Conservation (phyloP, 768 basidiomycete genomes). For the Leccinum disarticulatum region DNA sequence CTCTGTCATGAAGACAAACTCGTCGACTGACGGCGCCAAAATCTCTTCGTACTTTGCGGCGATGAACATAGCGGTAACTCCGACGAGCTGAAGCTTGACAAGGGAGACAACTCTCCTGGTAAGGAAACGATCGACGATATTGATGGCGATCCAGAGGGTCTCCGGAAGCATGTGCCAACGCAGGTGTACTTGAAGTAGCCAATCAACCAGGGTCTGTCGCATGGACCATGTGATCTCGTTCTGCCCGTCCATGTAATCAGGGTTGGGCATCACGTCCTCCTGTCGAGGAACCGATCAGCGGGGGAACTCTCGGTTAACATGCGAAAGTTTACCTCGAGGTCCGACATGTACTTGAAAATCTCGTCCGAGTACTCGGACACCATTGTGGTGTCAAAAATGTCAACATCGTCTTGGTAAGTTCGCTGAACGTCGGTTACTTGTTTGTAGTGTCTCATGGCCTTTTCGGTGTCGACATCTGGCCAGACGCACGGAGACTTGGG, state of each 20-base stretch:
- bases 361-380: constrained; percentile 99
- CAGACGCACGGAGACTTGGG: constrained; percentile 55
- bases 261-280: constrained; percentile 87
- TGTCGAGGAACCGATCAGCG: constrained; percentile 34
- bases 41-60: constrained; percentile 99
- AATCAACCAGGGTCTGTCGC: constrained; percentile 96
- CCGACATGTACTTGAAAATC: constrained; percentile 94
- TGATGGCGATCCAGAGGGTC: constrained; percentile 98
- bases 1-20: constrained; percentile 98
- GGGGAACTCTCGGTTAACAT: constrained; percentile 4
- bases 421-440: constrained; percentile 66
- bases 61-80: constrained; percentile 98
- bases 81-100: constrained; percentile 92
- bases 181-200: constrained; percentile 96
- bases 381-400: constrained; percentile 81
- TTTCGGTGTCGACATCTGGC: constrained; percentile 72
- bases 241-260: constrained; percentile 93
- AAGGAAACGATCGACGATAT: constrained; percentile 92
- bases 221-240: constrained; percentile 91
- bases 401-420: constrained; percentile 67
- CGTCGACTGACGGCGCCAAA: constrained; percentile 94
- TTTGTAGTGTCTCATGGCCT: constrained; percentile 53
- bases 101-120: constrained; percentile 85
- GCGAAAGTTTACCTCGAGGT: constrained; percentile 71
- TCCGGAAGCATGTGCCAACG: constrained; percentile 99